Conservation (phyloP, 1,284 basidiomycete genomes). For the Pseudozyma sp. region DNA sequence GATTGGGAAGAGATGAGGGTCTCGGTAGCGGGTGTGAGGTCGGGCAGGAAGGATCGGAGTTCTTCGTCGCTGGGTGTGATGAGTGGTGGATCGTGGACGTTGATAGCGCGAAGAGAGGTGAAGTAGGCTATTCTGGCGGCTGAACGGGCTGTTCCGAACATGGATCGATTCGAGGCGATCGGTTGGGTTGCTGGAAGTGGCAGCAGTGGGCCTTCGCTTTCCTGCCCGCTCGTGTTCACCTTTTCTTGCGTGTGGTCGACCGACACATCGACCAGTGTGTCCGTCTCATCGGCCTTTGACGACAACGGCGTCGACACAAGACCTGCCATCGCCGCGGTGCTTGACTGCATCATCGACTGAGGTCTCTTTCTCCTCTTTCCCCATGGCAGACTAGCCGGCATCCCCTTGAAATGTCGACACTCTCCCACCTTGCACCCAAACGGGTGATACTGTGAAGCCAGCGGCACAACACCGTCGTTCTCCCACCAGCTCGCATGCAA, state of each 20-base stretch:
- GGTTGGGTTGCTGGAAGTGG: slow-evolving; percentile 19
- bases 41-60: slow-evolving; percentile 23
- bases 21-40: slow-evolving; percentile 1
- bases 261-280: slow-evolving; percentile 13
- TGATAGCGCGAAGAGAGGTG: slow-evolving; percentile 25
- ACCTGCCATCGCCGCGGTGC: not conserved
- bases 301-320: not conserved
- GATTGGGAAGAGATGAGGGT: not conserved
- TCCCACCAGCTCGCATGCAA: slow-evolving; percentile 34
- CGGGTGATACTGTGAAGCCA: slow-evolving; percentile 54
- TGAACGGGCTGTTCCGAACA: slow-evolving; percentile 13
- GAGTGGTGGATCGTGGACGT: slow-evolving; percentile 18
- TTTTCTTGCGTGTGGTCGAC: not conserved
- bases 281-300: not conserved
- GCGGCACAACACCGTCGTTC: slow-evolving; percentile 55
- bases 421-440: slow-evolving; percentile 19
- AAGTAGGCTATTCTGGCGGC: slow-evolving; percentile 23
- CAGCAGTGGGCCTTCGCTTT: not conserved
- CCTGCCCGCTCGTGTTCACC: not conserved
- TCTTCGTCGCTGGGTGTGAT: slow-evolving; percentile 35
- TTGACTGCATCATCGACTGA: slow-evolving; percentile 9
- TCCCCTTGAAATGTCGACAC: slow-evolving; percentile 37
- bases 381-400: slow-evolving; percentile 18
- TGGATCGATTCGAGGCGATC: not conserved
- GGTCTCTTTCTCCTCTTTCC: slow-evolving; percentile 14